Percentiles rank a stretch among this genome's conserved stretches.
Conservation (phyloP, 495 filamentous ascomycete genomes). For the Neurospora sp. region DNA sequence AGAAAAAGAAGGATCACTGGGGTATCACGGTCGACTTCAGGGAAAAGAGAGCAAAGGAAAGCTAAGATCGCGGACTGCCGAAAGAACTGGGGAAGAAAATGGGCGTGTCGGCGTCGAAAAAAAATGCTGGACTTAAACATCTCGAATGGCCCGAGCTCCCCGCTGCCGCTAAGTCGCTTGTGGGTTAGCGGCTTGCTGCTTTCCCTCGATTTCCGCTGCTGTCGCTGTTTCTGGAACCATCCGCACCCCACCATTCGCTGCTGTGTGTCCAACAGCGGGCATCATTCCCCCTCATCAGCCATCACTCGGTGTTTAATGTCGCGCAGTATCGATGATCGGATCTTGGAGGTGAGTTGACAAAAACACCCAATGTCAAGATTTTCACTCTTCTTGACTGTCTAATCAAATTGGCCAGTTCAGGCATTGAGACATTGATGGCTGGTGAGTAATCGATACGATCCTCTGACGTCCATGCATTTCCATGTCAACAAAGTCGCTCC, state of each 20-base stretch:
- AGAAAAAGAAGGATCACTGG: conserved; percentile 4
- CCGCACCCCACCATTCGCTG: conserved; percentile 14
- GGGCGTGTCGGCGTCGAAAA: conserved; percentile 11
- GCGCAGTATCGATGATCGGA: not conserved
- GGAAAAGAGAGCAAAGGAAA: conserved; percentile 1
- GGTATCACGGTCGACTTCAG: conserved; percentile 14
- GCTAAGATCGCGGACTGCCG: not conserved
- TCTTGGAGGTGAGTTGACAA: not conserved
- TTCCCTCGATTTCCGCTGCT: conserved; percentile 2
- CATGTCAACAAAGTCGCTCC: not conserved
- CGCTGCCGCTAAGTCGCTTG: conserved; percentile 6
- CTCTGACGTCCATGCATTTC: not conserved
- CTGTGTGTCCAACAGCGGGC: not conserved
- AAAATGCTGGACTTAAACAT: conserved; percentile 18
- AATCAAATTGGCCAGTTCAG: not conserved
- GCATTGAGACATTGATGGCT: not conserved
- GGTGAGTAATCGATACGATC: not conserved
- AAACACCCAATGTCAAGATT: not conserved
- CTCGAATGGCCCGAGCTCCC: conserved; percentile 23
- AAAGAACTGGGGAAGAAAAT: not conserved
- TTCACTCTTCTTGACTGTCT: too few species aligned
- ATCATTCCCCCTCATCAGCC: not conserved
- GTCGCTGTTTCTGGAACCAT: conserved; percentile 24
- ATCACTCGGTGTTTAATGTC: not conserved
- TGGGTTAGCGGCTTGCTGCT: conserved; percentile 10